Evolutionary conservation across 352 stramenopile genomes (phyloP), one percentile per base, ranked within the genome.

Genomic region (Phytophthora idaei): DNA sequence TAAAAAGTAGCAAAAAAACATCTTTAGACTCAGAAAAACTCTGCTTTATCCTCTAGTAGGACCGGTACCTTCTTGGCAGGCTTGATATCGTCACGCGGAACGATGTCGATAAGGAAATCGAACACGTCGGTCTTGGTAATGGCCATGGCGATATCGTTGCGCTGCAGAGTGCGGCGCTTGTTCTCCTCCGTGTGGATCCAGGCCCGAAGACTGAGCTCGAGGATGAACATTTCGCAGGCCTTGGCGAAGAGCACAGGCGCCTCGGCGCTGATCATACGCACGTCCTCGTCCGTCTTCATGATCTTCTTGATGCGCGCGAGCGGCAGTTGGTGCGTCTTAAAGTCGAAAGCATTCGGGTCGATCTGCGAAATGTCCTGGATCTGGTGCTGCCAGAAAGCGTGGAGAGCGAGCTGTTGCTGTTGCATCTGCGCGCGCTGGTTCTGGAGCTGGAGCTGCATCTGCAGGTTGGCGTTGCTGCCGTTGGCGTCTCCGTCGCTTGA

Each of bases 221-320:
- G 71, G 51, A 98, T 97, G 66, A 98, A 98, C 76, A 98, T 96
- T 67, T 98, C 93, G 65, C 91, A 97, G n/a, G 93, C 93, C 76
- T 98, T 98, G 61, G 93, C 91, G 59, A 98, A 96, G 36, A 98
- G 76, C 49, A 98, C 89, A 7, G 93, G 93, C 28, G 93, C 93
- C 57, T 98, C 93, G 0, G 90, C 90, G 49, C 89, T 96, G 74
- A 98, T 98, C 93, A 98, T 98, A 34, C 89, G 87, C 44, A 98
- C 88, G 71, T 98, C 91, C 63, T 98, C 93, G 74, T 98, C 93
- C 48, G 91, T 94, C 77, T 97, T 97, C 93, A 98, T 98, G 77
- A 98, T 98, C 68, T 97, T 97, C 81, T 98, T 98, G 66, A 98
- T 97, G 52, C 93, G 88, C 52, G 93, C 92, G 58, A 98, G 88